Conservation (phyloP, 1,284 basidiomycete genomes). For the Fomes fomentarius region DNA sequence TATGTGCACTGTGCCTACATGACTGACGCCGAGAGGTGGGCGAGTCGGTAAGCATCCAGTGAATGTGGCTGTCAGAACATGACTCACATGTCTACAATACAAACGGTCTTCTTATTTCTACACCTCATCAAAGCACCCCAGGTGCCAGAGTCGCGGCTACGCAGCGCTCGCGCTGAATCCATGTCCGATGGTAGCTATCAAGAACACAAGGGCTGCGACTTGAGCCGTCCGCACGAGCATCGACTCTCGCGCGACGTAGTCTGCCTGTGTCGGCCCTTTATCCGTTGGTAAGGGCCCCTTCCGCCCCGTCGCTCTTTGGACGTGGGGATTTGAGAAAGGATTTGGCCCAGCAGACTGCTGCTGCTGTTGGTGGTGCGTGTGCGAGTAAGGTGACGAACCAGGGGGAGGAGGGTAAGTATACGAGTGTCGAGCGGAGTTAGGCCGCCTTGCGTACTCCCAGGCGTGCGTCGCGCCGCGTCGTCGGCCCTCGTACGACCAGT, state of each 20-base stretch:
- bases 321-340: conserved; percentile 34
- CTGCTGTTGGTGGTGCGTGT: conserved; percentile 17
- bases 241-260: conserved; percentile 32
- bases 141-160: too few relatives aligned
- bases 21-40: too few relatives aligned
- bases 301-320: conserved; percentile 34
- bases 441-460: conserved; percentile 39
- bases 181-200: conserved; percentile 33
- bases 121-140: too few relatives aligned
- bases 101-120: too few relatives aligned
- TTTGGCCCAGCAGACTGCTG: conserved; percentile 24
- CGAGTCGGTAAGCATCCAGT: too few relatives aligned
- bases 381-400: conserved; percentile 14
- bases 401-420: conserved; percentile 22
- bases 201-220: conserved; percentile 37
- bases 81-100: too few relatives aligned
- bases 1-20: too few relatives aligned
- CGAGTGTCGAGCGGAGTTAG: conserved; percentile 15
- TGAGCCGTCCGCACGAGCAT: conserved; percentile 34
- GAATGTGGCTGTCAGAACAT: too few relatives aligned
- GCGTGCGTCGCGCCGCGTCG: conserved; percentile 43
- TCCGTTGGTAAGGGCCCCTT: conserved; percentile 21
- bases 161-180: conserved; percentile 23
- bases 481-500: conserved; percentile 31
- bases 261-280: conserved; percentile 26